A percentile compares a stretch with the other conserved stretches of the same genome.
Conservation (phyloP, 306 rosid genomes). For the Glycyrrhiza uralensis region DNA sequence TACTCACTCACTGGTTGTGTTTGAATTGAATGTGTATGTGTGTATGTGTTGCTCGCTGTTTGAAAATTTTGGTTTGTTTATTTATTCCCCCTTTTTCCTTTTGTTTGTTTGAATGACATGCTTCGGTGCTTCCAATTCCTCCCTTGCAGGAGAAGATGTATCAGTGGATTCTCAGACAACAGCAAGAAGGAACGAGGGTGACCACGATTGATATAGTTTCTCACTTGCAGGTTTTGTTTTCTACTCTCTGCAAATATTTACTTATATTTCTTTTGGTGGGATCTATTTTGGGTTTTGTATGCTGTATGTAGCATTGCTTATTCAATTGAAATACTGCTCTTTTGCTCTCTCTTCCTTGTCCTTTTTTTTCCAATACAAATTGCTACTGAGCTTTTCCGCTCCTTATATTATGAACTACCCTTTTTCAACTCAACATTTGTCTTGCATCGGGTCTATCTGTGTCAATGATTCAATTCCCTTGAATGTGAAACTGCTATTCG, state of each 20-base stretch:
- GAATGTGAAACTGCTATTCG: constrained; percentile 3
- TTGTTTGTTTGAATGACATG: background rate
- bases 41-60: background rate
- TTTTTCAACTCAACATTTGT: background rate
- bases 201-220: constrained; percentile 46
- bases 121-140: background rate
- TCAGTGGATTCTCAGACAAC: constrained; percentile 65
- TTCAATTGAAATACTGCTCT: background rate
- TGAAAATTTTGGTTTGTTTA: background rate
- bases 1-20: background rate
- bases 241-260: background rate
- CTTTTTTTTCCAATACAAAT: background rate
- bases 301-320: background rate
- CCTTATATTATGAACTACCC: background rate
- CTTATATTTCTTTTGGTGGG: background rate
- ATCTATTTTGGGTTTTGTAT: background rate
- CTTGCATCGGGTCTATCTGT: background rate
- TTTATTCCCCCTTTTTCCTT: background rate
- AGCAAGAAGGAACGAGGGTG: constrained; percentile 61
- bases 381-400: background rate
- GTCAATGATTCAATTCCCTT: background rate
- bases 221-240: constrained; percentile 56
- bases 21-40: too few relatives aligned
- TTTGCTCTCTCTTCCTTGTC: background rate
- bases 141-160: constrained; percentile 53